phyloP scores from a whole-genome alignment of 2,329 filamentous ascomycete species.

The Sarocladiaceae sp. region DNA sequence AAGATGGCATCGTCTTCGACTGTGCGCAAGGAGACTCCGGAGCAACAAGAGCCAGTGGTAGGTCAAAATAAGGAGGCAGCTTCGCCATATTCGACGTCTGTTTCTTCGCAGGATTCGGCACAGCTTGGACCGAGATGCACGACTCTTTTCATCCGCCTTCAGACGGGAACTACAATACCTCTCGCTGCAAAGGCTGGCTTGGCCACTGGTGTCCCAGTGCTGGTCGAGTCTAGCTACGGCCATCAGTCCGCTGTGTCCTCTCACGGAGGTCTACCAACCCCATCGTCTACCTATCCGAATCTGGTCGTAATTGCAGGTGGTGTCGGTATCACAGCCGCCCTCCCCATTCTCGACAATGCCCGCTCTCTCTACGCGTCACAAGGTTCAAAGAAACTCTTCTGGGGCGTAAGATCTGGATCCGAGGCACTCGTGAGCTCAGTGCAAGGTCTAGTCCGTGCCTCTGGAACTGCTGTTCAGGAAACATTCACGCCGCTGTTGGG shows the following conservation, averaged over 20 bases:
- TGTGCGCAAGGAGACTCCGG: too few species aligned
- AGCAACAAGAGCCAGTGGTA: background rate
- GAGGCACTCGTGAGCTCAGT: constrained; percentile 12
- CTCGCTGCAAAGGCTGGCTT: constrained; percentile 10
- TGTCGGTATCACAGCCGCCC: constrained; percentile 23
- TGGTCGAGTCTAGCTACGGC: constrained; percentile 17
- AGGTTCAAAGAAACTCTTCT: constrained; percentile 13
- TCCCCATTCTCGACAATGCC: background rate
- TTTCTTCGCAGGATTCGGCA: constrained; percentile 6
- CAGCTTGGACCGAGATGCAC: constrained; percentile 4
- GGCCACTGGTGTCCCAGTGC: constrained; percentile 14
- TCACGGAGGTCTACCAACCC: background rate
- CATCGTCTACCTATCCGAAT: constrained; percentile 16
- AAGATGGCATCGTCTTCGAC: background rate
- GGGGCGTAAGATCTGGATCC: constrained; percentile 10
- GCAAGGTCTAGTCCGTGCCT: background rate
- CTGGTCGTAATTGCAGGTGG: constrained; percentile 23
- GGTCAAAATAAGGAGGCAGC: background rate
- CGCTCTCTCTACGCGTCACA: constrained; percentile 6
- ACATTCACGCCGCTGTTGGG: background rate
- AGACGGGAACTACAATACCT: constrained; percentile 13
- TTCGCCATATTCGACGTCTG: background rate
- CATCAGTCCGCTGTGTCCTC: constrained; percentile 1
- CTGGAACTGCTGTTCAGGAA: background rate
- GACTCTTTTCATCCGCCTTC: constrained; percentile 14